Conservation (phyloP, 2,329 filamentous ascomycete genomes). For the Reticulascus tulasneorum region DNA sequence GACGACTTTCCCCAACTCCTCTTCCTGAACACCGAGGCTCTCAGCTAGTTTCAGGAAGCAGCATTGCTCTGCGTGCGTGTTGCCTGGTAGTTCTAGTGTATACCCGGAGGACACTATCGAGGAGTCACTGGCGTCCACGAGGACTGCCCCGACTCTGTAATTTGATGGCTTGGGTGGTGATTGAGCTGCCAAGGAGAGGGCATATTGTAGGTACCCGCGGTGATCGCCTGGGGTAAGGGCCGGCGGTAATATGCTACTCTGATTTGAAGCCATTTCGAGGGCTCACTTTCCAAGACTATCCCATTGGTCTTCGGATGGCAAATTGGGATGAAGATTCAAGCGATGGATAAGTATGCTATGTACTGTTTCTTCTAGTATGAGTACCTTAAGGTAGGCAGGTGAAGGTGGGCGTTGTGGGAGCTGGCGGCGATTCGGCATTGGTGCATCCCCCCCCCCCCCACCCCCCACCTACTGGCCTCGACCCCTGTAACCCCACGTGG, state of each 20-base stretch:
- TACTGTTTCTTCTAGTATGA: too few relatives aligned
- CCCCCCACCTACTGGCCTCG: too few relatives aligned
- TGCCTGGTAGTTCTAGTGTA: slow-evolving; percentile 84
- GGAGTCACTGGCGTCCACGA: slow-evolving; percentile 58
- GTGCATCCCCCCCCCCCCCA: too few relatives aligned
- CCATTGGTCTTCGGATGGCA: neutral
- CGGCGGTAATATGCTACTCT: slow-evolving; percentile 3
- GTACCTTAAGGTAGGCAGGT: too few relatives aligned
- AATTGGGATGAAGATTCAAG: too few relatives aligned
- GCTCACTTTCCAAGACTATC: neutral
- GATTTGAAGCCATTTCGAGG: slow-evolving; percentile 9
- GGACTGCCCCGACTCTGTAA: slow-evolving; percentile 90
- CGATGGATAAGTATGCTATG: too few relatives aligned
- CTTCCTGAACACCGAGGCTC: slow-evolving; percentile 46
- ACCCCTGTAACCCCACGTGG: too few relatives aligned
- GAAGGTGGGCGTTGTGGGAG: too few relatives aligned
- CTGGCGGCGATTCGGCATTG: too few relatives aligned
- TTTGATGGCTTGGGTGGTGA: slow-evolving; percentile 87
- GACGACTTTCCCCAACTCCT: slow-evolving; percentile 47
- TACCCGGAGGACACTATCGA: slow-evolving; percentile 75
- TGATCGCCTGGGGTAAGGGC: slow-evolving; percentile 37
- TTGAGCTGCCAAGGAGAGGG: slow-evolving; percentile 69
- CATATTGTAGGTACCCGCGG: slow-evolving; percentile 58
- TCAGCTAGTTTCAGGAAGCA: slow-evolving; percentile 72
- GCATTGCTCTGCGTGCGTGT: slow-evolving; percentile 95